A percentile compares a stretch with the other conserved stretches of the same genome.
Conservation (phyloP, 768 basidiomycete species). For the Lactarius sp. region DNA sequence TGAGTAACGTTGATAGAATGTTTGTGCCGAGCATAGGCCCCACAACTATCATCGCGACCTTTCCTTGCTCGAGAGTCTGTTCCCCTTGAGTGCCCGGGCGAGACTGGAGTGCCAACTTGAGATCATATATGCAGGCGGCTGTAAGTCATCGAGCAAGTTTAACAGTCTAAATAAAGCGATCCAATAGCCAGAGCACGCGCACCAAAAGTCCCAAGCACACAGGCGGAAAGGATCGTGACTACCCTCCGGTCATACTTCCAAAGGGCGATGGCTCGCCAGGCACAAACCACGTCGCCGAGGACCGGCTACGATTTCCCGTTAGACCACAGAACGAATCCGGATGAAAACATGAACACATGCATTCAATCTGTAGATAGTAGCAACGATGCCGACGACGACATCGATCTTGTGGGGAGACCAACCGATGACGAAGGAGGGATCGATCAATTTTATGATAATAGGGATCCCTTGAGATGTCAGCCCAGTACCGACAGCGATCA, state of each 20-base stretch:
- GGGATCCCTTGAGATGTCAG: constrained; percentile 12
- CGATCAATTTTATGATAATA: constrained; percentile 3
- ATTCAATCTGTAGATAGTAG: constrained; percentile 6
- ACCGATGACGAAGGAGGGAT: constrained; percentile 1
- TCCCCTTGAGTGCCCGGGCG: background rate
- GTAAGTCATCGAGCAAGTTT: background rate
- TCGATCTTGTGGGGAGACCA: constrained; percentile 16
- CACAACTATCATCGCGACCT: constrained; percentile 10
- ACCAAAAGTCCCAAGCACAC: constrained; percentile 13
- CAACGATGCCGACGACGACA: background rate
- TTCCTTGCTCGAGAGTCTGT: background rate
- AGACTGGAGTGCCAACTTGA: constrained; percentile 7
- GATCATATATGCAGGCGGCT: constrained; percentile 9
- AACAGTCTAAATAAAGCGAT: background rate
- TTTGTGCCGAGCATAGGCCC: constrained; percentile 21
- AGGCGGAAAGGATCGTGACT: constrained; percentile 5
- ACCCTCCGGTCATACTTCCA: constrained; percentile 20
- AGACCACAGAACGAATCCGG: background rate
- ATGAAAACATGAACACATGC: background rate
- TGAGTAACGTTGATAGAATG: constrained; percentile 11
- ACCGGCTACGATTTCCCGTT: constrained; percentile 7
- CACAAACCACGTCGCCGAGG: constrained; percentile 22
- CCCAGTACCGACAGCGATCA: constrained; percentile 3
- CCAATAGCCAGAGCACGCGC: background rate
- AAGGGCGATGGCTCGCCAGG: constrained; percentile 15